Evolutionary conservation across 2,329 filamentous ascomycete species (phyloP).

Genomic region (Hirsutella rhossiliensis): DNA sequence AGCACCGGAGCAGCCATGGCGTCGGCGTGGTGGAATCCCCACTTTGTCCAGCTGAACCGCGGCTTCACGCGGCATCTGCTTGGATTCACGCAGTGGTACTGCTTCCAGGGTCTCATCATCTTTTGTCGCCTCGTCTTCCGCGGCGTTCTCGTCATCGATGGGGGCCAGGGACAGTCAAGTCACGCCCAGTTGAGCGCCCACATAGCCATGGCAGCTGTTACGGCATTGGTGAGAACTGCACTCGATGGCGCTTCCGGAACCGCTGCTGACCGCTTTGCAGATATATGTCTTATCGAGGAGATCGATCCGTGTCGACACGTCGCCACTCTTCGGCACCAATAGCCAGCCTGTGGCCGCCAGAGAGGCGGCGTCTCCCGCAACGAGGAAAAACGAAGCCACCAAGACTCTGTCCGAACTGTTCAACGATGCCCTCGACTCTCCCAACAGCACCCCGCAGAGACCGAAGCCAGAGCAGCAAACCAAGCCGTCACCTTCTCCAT

Average conservation of each 20-base stretch:
- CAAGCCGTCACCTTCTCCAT: conserved; percentile 8
- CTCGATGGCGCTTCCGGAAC: too few species aligned
- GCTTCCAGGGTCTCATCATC: conserved; percentile 48
- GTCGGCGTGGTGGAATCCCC: conserved; percentile 58
- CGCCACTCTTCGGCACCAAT: conserved; percentile 33
- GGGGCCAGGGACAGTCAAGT: conserved; percentile 22
- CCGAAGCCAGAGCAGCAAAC: conserved; percentile 1
- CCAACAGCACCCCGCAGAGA: conserved; percentile 1
- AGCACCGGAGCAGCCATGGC: conserved; percentile 36
- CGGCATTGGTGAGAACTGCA: conserved; percentile 35
- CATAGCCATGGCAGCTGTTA: conserved; percentile 37
- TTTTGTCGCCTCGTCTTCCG: conserved; percentile 40
- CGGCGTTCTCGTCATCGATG: conserved; percentile 26
- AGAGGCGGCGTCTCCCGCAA: conserved; percentile 11
- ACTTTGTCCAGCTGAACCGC: conserved; percentile 45
- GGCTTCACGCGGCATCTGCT: conserved; percentile 47
- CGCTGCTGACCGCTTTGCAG: conserved; percentile 18
- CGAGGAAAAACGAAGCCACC: conserved; percentile 17
- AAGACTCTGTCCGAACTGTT: conserved; percentile 31
- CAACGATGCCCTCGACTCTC: conserved; percentile 19
- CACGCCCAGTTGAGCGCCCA: conserved; percentile 41
- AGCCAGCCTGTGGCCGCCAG: conserved; percentile 12
- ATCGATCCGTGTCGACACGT: conserved; percentile 43
- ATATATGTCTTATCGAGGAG: conserved; percentile 30
- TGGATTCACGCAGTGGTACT: conserved; percentile 54